A percentile compares a stretch with the other conserved stretches of the same genome.
Conservation (phyloP, 2,329 filamentous ascomycete species). For the Diaporthe citri region DNA sequence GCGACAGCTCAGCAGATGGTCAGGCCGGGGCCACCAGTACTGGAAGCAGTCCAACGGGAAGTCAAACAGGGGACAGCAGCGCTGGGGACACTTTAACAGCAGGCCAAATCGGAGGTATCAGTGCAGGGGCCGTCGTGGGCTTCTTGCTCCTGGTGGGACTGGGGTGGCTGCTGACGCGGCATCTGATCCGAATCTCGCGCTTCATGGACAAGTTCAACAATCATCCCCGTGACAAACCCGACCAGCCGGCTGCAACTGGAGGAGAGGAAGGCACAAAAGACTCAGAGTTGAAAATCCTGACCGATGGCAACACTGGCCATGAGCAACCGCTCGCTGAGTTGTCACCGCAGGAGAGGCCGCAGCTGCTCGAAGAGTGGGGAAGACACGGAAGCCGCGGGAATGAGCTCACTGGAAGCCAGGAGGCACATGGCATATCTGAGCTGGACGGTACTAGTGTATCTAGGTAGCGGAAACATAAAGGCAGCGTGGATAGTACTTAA, state of each 20-base stretch:
- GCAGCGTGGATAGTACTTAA: background rate
- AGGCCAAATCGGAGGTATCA: slow-evolving; percentile 11
- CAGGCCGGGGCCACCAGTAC: background rate
- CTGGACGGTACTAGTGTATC: background rate
- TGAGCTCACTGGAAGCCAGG: background rate
- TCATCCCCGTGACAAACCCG: background rate
- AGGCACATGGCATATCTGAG: background rate
- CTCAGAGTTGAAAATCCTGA: background rate
- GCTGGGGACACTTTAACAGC: background rate
- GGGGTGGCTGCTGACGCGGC: background rate
- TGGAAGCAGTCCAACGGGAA: background rate
- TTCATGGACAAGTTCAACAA: slow-evolving; percentile 25
- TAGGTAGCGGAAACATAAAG: no score
- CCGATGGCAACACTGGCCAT: background rate
- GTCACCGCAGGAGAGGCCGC: slow-evolving; percentile 21
- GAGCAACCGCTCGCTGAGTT: background rate
- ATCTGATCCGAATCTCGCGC: slow-evolving; percentile 13
- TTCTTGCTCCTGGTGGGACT: slow-evolving; percentile 6
- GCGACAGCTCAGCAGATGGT: background rate
- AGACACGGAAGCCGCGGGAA: slow-evolving; percentile 7
- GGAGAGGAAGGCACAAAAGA: background rate
- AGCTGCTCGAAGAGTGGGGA: slow-evolving; percentile 9
- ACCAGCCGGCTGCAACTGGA: background rate
- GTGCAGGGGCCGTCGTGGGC: slow-evolving; percentile 7
- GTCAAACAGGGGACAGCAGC: background rate